These are phyloP conservation scores for Pyricularia pennisetigena DNA, from an alignment of 2,329 filamentous ascomycete species.

Conservation along the genomic window DNA sequence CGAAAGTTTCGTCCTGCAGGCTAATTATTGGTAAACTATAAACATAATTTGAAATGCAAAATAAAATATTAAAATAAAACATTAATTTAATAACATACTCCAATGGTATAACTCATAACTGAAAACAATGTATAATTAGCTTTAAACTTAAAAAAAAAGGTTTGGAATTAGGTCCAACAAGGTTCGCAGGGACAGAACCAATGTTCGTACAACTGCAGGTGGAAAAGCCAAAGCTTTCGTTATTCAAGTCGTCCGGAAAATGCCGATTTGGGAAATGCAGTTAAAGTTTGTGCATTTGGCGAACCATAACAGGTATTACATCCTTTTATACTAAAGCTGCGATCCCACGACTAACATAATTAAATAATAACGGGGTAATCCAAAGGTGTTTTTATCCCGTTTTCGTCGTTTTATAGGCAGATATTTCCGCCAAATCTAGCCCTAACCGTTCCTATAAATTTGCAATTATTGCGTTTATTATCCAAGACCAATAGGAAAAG, in stretches of 20 bases:
- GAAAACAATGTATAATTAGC: background rate
- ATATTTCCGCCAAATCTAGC: no score
- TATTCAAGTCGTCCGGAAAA: background rate
- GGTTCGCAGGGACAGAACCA: background rate
- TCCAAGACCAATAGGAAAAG: no score
- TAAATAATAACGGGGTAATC: background rate
- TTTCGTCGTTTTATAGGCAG: no score
- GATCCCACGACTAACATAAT: background rate
- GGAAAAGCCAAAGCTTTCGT: background rate
- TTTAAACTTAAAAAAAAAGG: background rate
- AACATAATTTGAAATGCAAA: no score
- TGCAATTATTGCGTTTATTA: no score
- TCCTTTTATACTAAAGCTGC: background rate
- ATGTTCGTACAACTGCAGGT: background rate
- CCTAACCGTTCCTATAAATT: no score
- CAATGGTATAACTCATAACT: no score
- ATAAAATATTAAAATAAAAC: no score
- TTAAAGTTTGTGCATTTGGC: background rate
- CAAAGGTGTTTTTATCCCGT: no score
- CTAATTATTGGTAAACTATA: no score
- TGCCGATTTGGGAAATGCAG: background rate
- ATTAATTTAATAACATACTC: no score
- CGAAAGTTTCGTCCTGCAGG: no score
- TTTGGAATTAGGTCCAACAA: background rate
- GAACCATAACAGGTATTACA: background rate